Base-by-base conservation (phyloP, 768 basidiomycete species). In the Pluteus cervinus region DNA sequence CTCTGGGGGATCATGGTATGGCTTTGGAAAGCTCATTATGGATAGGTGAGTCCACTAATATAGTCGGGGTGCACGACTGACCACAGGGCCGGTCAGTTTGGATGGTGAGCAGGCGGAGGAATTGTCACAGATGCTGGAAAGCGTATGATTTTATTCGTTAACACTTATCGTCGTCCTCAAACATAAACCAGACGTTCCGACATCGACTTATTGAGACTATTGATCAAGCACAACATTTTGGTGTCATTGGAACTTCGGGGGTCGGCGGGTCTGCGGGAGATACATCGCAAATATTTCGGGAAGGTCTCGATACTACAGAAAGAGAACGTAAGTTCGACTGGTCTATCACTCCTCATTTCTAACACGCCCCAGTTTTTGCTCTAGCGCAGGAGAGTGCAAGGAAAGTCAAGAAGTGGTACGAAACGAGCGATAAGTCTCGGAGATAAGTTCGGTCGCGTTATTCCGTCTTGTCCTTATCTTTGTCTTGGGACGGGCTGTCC, bases 261-360 rank as follows among this genome's bases (percentile, higher is more conserved):
- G 68, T 70, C 8, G 71, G 73, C 3, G 63, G 73, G 4, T 56
- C 68, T 8, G 63, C 66, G 5, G 75, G 71, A 10, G 80, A 83
- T 44, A 54, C 63, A 1, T 77, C 86, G 5, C 81, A 85, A 45
- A 63, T 74, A 9, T 97, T 97, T 52, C 69, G 89, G 46, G 92
- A 94, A 56, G 93, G 92, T 1, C 73, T 97, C 42, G 92, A 97
- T 39, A 79, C 75, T n/a, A 88, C 87, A 10, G 92, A 97, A 56
- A 74, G 93, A 45, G 90, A 94, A 67, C 48, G 92, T 94, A 55
- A 69, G 81, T 68, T 23, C 15, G 16, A 14, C 15, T 32, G 26
- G 8, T 10, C 5, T 6, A 9, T 16, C 10, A n/a, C 20, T 24
- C 40, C 47, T 47, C 46, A 47, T 28, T 16, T 20, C 30, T 22